These are phyloP conservation scores for Cardiospermum halicacabum DNA, from an alignment of 345 rosid genomes.

Conservation along the genomic window DNA sequence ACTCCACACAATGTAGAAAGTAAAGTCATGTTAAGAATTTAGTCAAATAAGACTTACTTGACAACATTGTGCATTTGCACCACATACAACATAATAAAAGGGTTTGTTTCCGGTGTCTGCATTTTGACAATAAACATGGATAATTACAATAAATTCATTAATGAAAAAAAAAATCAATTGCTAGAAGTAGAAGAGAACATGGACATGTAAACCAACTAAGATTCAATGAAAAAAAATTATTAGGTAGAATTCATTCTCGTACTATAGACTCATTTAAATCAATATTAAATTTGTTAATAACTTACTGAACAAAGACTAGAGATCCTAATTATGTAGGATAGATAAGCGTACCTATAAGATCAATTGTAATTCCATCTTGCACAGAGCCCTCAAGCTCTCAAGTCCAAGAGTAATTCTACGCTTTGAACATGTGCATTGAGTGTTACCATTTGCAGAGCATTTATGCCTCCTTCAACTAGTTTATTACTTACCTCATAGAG, in stretches of 20 bases:
- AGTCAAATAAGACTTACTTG: slow-evolving; percentile 46
- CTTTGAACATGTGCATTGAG: slow-evolving; percentile 83
- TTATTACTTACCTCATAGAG: slow-evolving; percentile 62
- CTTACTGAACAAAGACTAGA: not conserved
- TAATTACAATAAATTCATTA: not conserved
- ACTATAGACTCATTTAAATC: not conserved
- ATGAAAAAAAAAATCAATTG: not conserved
- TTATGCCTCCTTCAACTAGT: slow-evolving; percentile 92
- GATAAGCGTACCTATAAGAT: slow-evolving; percentile 64
- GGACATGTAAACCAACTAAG: not conserved
- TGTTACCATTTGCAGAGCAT: slow-evolving; percentile 92
- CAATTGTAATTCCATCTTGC: slow-evolving; percentile 92
- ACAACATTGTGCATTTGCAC: slow-evolving; percentile 87
- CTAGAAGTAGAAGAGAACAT: not conserved
- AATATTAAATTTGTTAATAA: slow-evolving; percentile 3
- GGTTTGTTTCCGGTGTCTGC: slow-evolving; percentile 92
- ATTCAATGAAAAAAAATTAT: not conserved
- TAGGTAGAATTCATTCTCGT: not conserved
- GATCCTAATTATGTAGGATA: not conserved
- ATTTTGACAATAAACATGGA: slow-evolving; percentile 2
- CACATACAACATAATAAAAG: slow-evolving; percentile 97
- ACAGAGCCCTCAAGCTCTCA: slow-evolving; percentile 82
- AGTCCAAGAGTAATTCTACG: slow-evolving; percentile 73
- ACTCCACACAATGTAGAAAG: no score
- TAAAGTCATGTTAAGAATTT: slow-evolving; percentile 7